These are phyloP conservation scores for Pelagomonas calceolata DNA, from an alignment of 108 stramenopile species.

Conservation along the genomic window DNA sequence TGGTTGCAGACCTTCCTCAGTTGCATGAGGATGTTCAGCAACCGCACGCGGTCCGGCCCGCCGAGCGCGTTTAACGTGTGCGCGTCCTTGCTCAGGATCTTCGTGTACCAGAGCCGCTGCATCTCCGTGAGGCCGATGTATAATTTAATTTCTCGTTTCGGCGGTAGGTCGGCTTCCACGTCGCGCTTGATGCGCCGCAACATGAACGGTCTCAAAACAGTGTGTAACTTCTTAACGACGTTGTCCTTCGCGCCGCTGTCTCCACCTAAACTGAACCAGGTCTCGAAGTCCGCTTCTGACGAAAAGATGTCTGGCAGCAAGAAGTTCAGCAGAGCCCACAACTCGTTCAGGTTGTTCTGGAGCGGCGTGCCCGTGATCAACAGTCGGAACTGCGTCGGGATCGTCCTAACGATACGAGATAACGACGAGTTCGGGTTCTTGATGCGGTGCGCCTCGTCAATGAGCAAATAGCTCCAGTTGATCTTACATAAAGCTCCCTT, in stretches of 20 bases:
- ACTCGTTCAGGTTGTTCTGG: constrained; percentile 91
- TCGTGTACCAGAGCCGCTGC: constrained; percentile 92
- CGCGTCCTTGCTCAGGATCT: constrained; percentile 77
- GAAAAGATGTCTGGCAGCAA: constrained; percentile 92
- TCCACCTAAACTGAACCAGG: constrained; percentile 66
- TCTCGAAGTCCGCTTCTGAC: constrained; percentile 85
- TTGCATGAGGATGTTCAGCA: constrained; percentile 71
- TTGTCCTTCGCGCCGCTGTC: constrained; percentile 66
- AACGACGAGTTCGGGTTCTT: constrained; percentile 90
- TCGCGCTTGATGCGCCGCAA: constrained; percentile 93
- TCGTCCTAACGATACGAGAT: constrained; percentile 54
- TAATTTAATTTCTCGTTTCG: constrained; percentile 88
- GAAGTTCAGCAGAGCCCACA: constrained; percentile 80
- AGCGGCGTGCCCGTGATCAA: constrained; percentile 71
- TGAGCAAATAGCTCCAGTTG: constrained; percentile 48
- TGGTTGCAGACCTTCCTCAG: constrained; percentile 98
- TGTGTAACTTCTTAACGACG: constrained; percentile 91
- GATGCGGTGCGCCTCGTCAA: constrained; percentile 97
- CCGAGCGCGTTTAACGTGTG: constrained; percentile 77
- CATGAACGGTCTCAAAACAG: constrained; percentile 94
- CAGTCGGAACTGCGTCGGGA: constrained; percentile 67
- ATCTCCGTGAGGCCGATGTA: constrained; percentile 81
- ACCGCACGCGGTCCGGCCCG: constrained; percentile 76
- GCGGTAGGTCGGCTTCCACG: constrained; percentile 83
- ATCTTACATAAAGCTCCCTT: constrained; percentile 62